Base-by-base conservation (phyloP, 2,329 filamentous ascomycete genomes). In the Cyanodermella asteris region DNA sequence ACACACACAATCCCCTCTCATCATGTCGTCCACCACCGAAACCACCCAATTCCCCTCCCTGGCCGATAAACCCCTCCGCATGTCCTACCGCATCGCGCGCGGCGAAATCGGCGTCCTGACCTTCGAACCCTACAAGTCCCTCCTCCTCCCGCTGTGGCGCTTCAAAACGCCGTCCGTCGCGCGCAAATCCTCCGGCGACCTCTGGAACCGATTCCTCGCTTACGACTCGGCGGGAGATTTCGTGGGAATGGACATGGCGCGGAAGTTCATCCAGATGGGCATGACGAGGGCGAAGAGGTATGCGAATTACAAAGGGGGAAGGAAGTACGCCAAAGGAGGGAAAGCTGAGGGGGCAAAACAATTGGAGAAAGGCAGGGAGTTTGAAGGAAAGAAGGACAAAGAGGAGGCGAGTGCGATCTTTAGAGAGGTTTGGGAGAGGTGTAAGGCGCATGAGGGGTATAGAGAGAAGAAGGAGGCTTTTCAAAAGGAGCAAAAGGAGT, bases 221-320 rank as follows among this genome's bases (percentile, higher is more conserved):
- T 71, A 65, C 36, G 47, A 59, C n/a, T 37, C 39, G 2, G 36
- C 49, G 5, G 46, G 45, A 4, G 65, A 71, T 38, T 66, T 72
- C 28, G 60, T 71, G 1, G 66, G 67, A 7, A 67, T 67, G 50
- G 66, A 72, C 28, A 71, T 71, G 64, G 45, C 54, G 11, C 48
- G 64, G 14, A 72, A 71, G 36, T 72, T 68, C 34, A 51, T 71
- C 5, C 64, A 71, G 40, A 72, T 71, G 66, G 58, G 65, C 2
- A 69, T 69, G 61, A 71, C 65, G 12, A 43, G 66, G 10, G 56
- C 64, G 3, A 63, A 58, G 35, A 42, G 63, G 30, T 69, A 69
- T 44, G 62, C 61, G 10, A 68, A 68, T 31, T 48, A 57, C 26
- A 47, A 50, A 16, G 51, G 62, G 0, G 65, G 64, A 20, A 29